phyloP scores from a whole-genome alignment of 495 filamentous ascomycete species.

The Barbatosphaeria neglecta region DNA sequence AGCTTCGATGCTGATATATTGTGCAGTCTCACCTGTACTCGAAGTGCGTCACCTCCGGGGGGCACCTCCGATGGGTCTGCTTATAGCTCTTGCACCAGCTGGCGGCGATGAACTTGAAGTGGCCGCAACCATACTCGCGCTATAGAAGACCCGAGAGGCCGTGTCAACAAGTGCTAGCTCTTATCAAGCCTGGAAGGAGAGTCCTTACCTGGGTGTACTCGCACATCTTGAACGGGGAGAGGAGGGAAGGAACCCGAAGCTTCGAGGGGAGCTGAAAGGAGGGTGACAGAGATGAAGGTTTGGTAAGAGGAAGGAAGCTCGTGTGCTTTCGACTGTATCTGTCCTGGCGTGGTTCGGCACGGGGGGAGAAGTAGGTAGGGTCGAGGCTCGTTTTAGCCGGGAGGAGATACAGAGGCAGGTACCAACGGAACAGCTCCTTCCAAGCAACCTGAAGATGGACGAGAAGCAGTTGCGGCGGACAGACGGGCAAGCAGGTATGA shows the following conservation, averaged over 20 bases:
- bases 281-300: neutral
- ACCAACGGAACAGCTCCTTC: neutral
- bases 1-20: neutral
- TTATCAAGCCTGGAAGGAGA: neutral
- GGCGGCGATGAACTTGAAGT: conserved; percentile 1
- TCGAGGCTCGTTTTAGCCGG: neutral
- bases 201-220: neutral
- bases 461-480: too few relatives aligned
- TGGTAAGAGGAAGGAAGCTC: neutral
- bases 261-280: neutral
- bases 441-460: too few relatives aligned
- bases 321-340: too few relatives aligned
- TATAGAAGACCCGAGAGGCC: too few relatives aligned
- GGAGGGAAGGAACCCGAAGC: neutral
- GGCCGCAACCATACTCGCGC: neutral
- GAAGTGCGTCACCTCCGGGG: neutral
- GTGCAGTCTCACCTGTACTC: neutral
- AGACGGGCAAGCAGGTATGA: neutral
- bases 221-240: neutral
- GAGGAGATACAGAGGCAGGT: neutral
- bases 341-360: neutral
- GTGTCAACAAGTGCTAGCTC: neutral
- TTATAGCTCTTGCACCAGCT: neutral
- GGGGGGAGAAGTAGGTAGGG: neutral
- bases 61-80: neutral